Evolutionary conservation across 2,329 filamentous ascomycete species (phyloP), one percentile per base, ranked within the genome.

Genomic region (Colletotrichum plurivorum): DNA sequence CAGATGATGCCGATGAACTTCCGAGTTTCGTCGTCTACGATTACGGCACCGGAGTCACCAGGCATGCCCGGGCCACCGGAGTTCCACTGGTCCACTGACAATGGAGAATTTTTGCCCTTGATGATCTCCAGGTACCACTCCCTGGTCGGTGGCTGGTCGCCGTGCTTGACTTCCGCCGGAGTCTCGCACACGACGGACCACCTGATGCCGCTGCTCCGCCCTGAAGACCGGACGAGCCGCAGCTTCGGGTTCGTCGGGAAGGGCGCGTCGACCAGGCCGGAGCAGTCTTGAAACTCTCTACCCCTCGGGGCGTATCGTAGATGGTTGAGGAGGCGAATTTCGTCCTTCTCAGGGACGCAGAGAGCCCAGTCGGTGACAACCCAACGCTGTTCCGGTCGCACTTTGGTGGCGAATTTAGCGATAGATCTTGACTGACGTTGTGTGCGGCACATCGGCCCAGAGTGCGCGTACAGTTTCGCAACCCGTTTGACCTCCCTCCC

Each of bases 81-180:
- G n/a, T 55, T 55, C 63, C 63, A 67, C 9, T 67, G 15, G 10
- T 13, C 12, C 5, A n/a, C n/a, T n/a, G n/a, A n/a, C n/a, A n/a
- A n/a, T n/a, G n/a, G n/a, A n/a, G n/a, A n/a, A n/a, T n/a, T n/a
- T n/a, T n/a, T n/a, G n/a, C n/a, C n/a, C n/a, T n/a, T n/a, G n/a
- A n/a, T n/a, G n/a, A n/a, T n/a, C n/a, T n/a, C n/a, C n/a, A 67
- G 39, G 31, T 13, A 62, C 63, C 63, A 67, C 31, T 67, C 63
- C 7, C 63, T 22, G 3, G 63, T 67, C 4, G 20, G 16, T 5
- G 18, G 15, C 16, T 16, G 10, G 5, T 20, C 22, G 0, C 13
- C 2, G 2, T 55, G 18, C 13, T 41, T 43, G 10, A 62, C 51
- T 6, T 15, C 16, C 2, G 57, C 63, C 3, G 43, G 63, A 8